Percentiles rank a stretch among this genome's conserved stretches.
phyloP scores from a whole-genome alignment of 768 basidiomycete genomes.

The Lentinula sp. region DNA sequence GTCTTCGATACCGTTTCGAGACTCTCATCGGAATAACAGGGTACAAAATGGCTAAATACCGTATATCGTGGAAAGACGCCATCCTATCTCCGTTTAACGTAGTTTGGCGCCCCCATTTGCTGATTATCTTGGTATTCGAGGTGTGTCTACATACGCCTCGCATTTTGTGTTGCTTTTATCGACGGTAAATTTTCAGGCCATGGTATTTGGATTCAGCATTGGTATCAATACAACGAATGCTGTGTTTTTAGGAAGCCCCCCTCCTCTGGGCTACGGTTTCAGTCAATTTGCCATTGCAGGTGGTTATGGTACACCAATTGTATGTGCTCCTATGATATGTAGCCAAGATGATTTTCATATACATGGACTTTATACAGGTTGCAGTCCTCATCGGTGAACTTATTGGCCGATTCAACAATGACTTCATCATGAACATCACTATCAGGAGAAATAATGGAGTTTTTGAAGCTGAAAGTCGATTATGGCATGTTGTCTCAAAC shows the following conservation, averaged over 20 bases:
- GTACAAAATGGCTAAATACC: slow-evolving; percentile 47
- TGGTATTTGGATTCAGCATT: slow-evolving; percentile 29
- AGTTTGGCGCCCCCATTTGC: slow-evolving; percentile 57
- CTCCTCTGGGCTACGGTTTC: slow-evolving; percentile 50
- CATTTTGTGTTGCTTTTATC: background rate
- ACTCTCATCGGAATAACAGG: slow-evolving; percentile 63
- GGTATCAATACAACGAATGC: slow-evolving; percentile 64
- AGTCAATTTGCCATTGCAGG: slow-evolving; percentile 44
- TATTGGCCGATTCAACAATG: slow-evolving; percentile 46
- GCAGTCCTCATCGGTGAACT: slow-evolving; percentile 49
- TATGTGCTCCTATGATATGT: slow-evolving; percentile 16
- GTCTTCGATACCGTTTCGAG: slow-evolving; percentile 45
- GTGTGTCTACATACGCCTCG: slow-evolving; percentile 17
- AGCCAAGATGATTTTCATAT: background rate
- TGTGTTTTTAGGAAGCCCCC: slow-evolving; percentile 30
- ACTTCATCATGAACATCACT: slow-evolving; percentile 40
- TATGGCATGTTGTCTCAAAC: slow-evolving; percentile 35
- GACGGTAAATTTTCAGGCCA: slow-evolving; percentile 23
- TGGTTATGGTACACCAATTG: slow-evolving; percentile 50
- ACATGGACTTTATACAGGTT: slow-evolving; percentile 23
- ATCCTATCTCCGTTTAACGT: slow-evolving; percentile 42
- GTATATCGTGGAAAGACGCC: slow-evolving; percentile 42
- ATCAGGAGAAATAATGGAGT: slow-evolving; percentile 49
- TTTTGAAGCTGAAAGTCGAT: slow-evolving; percentile 53
- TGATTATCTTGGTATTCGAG: slow-evolving; percentile 48